Evolutionary conservation across 2,329 filamentous ascomycete genomes (phyloP).

Genomic region (Venturia aucupariae): DNA sequence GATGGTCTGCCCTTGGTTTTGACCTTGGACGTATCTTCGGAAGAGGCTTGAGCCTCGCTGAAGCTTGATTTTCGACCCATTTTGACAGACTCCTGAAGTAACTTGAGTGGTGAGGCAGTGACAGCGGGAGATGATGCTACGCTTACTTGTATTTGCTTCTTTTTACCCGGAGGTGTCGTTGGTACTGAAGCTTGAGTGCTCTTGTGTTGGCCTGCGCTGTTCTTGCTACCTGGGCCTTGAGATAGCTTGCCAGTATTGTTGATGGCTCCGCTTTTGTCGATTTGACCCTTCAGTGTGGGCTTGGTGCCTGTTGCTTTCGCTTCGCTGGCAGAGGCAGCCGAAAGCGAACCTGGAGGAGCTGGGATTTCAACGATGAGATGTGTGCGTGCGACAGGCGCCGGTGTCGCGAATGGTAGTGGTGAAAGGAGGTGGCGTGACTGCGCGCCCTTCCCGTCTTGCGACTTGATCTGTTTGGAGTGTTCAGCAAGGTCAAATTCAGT

Average conservation of each 20-base stretch:
- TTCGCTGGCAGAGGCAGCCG: background rate
- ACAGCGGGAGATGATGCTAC: background rate
- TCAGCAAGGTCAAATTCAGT: background rate
- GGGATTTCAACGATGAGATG: background rate
- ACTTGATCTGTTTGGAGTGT: background rate
- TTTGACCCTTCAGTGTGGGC: background rate
- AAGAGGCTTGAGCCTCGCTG: background rate
- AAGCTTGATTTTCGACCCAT: constrained; percentile 5
- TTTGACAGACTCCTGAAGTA: background rate
- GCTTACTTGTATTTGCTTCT: background rate
- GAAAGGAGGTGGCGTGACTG: background rate
- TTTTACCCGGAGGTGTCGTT: background rate
- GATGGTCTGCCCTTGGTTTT: background rate
- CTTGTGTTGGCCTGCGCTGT: background rate
- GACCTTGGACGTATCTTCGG: background rate
- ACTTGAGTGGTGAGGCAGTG: background rate
- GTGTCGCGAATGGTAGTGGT: background rate
- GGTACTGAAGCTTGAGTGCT: background rate
- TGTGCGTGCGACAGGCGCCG: background rate
- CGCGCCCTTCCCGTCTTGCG: background rate
- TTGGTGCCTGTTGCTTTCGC: background rate
- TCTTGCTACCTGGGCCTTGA: background rate
- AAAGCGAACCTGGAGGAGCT: background rate
- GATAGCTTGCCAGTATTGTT: background rate
- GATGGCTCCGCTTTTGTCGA: background rate